Base-by-base conservation (phyloP, 2,329 filamentous ascomycete genomes). In the Waltergamsia citrina region DNA sequence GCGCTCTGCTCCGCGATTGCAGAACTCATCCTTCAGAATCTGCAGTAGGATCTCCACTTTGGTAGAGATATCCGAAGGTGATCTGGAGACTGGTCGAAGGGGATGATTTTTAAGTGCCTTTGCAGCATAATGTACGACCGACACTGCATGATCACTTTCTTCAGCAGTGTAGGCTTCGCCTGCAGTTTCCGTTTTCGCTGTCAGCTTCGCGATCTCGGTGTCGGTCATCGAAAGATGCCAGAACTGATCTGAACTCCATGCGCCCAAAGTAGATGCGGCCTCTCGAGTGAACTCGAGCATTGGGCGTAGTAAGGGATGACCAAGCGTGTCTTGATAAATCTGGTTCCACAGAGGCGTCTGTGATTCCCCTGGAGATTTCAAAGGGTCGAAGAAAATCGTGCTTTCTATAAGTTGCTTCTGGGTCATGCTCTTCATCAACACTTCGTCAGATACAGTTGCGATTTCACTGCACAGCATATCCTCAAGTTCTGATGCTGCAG, bases 161-260 rank as follows among this genome's bases (percentile, higher is more conserved):
- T 33, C 32, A 29, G 29, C 33, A 33, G 12, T 29, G 4, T 29
- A 31, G 4, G 43, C 44, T 5, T 58, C 53, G 6, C 56, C 53
- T n/a, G n/a, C n/a, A n/a, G n/a, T n/a, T 39, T 69, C 68, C 2
- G 70, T 67, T 38, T 68, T 62, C 36, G 71, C 65, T 32, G 81
- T 70, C 3, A 85, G 60, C 41, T 74, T 82, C 4, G 64, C 61
- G 0, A 73, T 57, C 38, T 81, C 72, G 4, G 75, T 63, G 6
- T 84, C 73, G 0, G 69, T 67, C 16, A 94, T 64, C 10, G 74
- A 71, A 21, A 85, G 69, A 35, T 71, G 65, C 87, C 87, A 94
- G 37, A 85, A 78, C 33, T 77, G 67, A 50, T 98, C 87, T 1
- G 86, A 78, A 44, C 83, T 85, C 90, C 92, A 96, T 3, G 69